phyloP scores from a whole-genome alignment of 2,329 filamentous ascomycete genomes.

The Colletotrichum paranaense region DNA sequence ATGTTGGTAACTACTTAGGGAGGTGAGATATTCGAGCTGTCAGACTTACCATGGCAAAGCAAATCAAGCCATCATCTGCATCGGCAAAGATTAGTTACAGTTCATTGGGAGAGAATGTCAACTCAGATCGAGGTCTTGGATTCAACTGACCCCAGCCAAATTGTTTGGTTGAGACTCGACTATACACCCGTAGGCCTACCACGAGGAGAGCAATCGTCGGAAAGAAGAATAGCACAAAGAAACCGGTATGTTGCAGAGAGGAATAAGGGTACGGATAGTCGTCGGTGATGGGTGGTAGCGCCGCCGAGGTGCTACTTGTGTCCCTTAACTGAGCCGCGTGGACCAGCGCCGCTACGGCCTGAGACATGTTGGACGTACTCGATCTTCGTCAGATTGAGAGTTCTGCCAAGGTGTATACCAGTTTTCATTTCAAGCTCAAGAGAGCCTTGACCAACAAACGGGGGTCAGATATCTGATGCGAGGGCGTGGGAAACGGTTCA shows the following conservation, averaged over 20 bases:
- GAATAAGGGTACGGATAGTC: conserved; percentile 27
- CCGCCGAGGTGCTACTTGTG: neutral
- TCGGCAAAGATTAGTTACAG: neutral
- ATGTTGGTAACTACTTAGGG: neutral
- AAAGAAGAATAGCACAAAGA: conserved; percentile 30
- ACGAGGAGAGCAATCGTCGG: conserved; percentile 17
- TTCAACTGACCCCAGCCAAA: conserved; percentile 29
- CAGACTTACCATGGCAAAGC: conserved; percentile 23
- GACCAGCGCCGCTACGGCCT: conserved; percentile 23
- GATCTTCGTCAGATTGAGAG: neutral
- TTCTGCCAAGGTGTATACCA: neutral
- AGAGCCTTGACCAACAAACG: conserved; percentile 6
- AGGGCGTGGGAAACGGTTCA: conserved; percentile 1
- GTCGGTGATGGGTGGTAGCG: conserved; percentile 20
- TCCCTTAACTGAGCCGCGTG: conserved; percentile 20
- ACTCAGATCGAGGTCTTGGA: neutral
- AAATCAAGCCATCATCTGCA: conserved; percentile 30
- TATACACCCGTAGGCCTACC: conserved; percentile 24
- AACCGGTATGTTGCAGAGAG: conserved; percentile 17
- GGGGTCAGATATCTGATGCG: neutral
- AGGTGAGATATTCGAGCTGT: no score
- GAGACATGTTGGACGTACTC: conserved; percentile 6
- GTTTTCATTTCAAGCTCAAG: neutral
- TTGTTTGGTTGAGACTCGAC: conserved; percentile 27
- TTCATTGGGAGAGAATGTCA: neutral